Percentiles rank a stretch among this genome's conserved stretches.
phyloP scores from a whole-genome alignment of 2,329 filamentous ascomycete species.

The Emmonsiellopsis sp. region DNA sequence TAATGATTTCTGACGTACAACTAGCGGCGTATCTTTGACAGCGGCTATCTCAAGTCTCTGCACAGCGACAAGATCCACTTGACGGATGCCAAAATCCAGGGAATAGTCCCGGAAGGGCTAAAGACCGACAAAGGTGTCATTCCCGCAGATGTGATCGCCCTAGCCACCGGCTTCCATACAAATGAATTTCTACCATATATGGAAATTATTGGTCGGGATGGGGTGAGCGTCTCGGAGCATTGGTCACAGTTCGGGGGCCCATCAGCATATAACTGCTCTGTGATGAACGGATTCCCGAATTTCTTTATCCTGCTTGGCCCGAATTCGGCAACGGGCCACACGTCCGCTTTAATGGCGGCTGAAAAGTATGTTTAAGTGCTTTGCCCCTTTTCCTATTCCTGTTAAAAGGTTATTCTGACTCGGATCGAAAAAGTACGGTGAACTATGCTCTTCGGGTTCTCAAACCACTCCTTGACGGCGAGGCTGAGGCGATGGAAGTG shows the following conservation, averaged over 20 bases:
- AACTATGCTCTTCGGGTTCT: conserved; percentile 49
- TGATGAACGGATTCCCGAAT: conserved; percentile 43
- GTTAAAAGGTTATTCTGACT: no score
- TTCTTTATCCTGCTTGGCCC: conserved; percentile 27
- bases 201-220: conserved; percentile 18
- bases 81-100: conserved; percentile 40
- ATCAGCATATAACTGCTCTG: conserved; percentile 51
- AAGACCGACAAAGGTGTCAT: conserved; percentile 15
- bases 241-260: conserved; percentile 41
- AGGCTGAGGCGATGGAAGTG: conserved; percentile 36
- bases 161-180: conserved; percentile 21
- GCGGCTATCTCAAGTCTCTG: conserved; percentile 44
- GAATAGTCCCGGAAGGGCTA: conserved; percentile 38
- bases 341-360: conserved; percentile 48
- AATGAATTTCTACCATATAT: conserved; percentile 18
- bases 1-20: background rate
- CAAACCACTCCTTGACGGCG: conserved; percentile 40
- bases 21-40: conserved; percentile 48
- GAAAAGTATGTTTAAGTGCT: conserved; percentile 39
- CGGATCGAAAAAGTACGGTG: background rate
- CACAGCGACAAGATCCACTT: conserved; percentile 44
- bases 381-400: background rate
- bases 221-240: conserved; percentile 15
- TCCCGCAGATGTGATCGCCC: conserved; percentile 18
- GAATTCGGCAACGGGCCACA: conserved; percentile 28